phyloP scores from a whole-genome alignment of 108 stramenopile species.

The Parmales sp. region DNA sequence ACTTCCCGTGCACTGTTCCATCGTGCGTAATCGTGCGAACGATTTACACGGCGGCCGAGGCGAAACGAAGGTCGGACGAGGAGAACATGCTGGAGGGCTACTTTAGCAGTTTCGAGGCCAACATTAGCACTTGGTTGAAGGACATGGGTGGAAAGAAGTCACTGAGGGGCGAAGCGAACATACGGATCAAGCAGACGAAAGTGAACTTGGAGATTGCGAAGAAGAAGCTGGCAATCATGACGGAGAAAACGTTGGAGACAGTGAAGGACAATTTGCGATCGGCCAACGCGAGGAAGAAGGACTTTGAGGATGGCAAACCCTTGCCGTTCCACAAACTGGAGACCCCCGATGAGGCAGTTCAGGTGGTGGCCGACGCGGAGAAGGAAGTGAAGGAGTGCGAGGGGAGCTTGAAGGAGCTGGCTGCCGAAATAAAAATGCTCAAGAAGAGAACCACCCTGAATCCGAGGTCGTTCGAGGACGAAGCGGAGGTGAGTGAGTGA shows the following conservation, averaged over 20 bases:
- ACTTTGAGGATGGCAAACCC: conserved; percentile 1
- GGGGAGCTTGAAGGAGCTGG: not conserved
- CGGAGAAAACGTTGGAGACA: not conserved
- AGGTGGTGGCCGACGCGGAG: not conserved
- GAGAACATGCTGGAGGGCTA: not conserved
- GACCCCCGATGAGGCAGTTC: not conserved
- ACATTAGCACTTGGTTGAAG: conserved; percentile 1
- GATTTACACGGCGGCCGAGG: conserved; percentile 20
- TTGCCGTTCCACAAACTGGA: not conserved
- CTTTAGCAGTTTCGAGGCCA: conserved; percentile 2
- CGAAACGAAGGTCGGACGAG: conserved; percentile 13
- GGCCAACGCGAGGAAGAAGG: conserved; percentile 1
- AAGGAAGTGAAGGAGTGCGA: not conserved
- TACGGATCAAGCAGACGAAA: not conserved
- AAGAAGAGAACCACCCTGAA: not conserved
- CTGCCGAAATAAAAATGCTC: not conserved
- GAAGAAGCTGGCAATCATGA: not conserved
- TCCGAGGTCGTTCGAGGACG: not conserved
- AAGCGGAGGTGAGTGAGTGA: not conserved
- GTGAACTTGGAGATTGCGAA: not conserved
- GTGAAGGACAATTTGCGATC: not conserved
- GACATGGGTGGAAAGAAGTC: not conserved
- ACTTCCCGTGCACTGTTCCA: conserved; percentile 11
- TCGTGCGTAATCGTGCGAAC: conserved; percentile 9
- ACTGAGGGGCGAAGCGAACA: not conserved